Percentiles rank a stretch among this genome's conserved stretches.
phyloP scores from a whole-genome alignment of 1,284 basidiomycete genomes.

The Singerocomus rubriflavus region DNA sequence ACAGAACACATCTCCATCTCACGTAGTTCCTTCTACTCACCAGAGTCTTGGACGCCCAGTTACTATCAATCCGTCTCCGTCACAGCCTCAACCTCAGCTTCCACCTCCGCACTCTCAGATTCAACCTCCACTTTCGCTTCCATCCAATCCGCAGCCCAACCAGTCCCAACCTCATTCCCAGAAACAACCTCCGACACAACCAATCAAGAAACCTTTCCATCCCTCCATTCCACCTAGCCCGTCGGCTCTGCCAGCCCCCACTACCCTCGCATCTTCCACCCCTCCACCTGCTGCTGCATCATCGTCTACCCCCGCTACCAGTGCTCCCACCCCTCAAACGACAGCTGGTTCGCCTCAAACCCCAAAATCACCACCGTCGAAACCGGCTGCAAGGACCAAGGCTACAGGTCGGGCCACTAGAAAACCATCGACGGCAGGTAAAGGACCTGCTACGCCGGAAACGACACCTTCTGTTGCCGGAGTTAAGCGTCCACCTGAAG shows the following conservation, averaged over 20 bases:
- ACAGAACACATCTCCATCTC: conserved; percentile 19
- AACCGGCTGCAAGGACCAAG: conserved; percentile 44
- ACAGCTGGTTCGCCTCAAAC: conserved; percentile 50
- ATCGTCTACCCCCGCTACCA: conserved; percentile 39
- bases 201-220: conserved; percentile 27
- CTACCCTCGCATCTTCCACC: conserved; percentile 36
- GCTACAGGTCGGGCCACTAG: conserved; percentile 37
- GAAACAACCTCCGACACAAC: conserved; percentile 6
- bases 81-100: conserved; percentile 22
- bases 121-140: conserved; percentile 6
- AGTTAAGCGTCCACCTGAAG: conserved; percentile 59
- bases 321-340: conserved; percentile 52
- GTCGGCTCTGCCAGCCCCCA: conserved; percentile 19
- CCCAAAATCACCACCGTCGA: conserved; percentile 54
- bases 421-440: conserved; percentile 48
- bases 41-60: conserved; percentile 19
- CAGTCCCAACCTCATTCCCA: conserved; percentile 14
- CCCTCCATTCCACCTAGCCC: conserved; percentile 24
- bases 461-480: conserved; percentile 32
- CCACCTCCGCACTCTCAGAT: conserved; percentile 26
- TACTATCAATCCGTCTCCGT: conserved; percentile 17
- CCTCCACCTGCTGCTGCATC: conserved; percentile 32
- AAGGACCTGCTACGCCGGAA: conserved; percentile 34
- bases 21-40: background rate
- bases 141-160: conserved; percentile 13